Conservation (phyloP, 371 early-diverging fungal genomes). For the Conidiobolus incongruus region DNA sequence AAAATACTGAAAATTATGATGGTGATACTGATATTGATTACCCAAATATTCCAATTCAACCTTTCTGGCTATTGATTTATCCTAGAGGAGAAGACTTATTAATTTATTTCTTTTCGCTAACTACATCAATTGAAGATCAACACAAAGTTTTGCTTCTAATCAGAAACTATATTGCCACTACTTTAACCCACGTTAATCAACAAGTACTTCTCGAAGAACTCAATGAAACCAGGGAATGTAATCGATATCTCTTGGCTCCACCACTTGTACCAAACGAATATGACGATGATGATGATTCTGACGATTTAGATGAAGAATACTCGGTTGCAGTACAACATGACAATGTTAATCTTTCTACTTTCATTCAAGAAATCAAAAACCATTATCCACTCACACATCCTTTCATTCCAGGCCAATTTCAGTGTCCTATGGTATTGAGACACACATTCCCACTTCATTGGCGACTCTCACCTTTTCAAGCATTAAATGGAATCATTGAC, state of each 20-base stretch:
- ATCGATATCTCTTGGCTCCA: slow-evolving; percentile 38
- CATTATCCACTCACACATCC: slow-evolving; percentile 10
- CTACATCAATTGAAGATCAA: slow-evolving; percentile 23
- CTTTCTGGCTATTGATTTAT: slow-evolving; percentile 41
- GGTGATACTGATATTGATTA: neutral
- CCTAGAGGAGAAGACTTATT: slow-evolving; percentile 27
- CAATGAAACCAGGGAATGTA: slow-evolving; percentile 38
- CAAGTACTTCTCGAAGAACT: slow-evolving; percentile 32
- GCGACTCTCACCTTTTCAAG: slow-evolving; percentile 41
- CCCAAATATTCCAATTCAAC: too few relatives aligned
- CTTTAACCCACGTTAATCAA: slow-evolving; percentile 41
- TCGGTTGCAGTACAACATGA: too few relatives aligned
- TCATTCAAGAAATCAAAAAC: too few relatives aligned
- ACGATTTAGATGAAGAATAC: slow-evolving; percentile 6
- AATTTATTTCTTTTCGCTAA: slow-evolving; percentile 45
- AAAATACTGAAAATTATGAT: neutral
- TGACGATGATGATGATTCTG: slow-evolving; percentile 12
- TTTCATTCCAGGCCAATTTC: slow-evolving; percentile 41
- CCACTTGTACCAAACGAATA: too few relatives aligned
- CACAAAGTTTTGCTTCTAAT: slow-evolving; percentile 27
- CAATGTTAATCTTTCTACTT: too few relatives aligned
- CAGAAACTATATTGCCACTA: slow-evolving; percentile 25
- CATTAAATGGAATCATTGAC: slow-evolving; percentile 27
- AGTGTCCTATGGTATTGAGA: slow-evolving; percentile 35
- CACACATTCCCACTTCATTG: slow-evolving; percentile 45